phyloP scores from a whole-genome alignment of 805 yeast species.

The Saturnispora zaruensis region DNA sequence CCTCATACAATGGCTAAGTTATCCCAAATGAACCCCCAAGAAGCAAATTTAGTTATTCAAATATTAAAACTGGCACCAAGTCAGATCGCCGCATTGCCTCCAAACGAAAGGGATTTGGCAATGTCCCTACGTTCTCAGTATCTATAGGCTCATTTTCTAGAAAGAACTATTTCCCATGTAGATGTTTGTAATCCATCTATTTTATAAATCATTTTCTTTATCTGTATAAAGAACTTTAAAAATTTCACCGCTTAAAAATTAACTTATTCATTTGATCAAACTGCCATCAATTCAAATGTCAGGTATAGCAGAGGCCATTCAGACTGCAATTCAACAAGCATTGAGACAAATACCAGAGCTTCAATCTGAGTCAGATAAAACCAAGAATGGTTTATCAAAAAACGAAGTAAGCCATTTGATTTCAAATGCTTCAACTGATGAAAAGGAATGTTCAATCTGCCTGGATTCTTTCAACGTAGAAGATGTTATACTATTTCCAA shows the following conservation, averaged over 20 bases:
- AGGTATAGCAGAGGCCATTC: background rate
- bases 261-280: background rate
- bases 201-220: background rate
- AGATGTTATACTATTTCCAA: slow-evolving; percentile 8
- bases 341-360: background rate
- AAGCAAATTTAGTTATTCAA: slow-evolving; percentile 49
- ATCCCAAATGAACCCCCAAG: slow-evolving; percentile 43
- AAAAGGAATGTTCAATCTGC: slow-evolving; percentile 2
- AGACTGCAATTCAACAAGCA: background rate
- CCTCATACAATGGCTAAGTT: slow-evolving; percentile 42
- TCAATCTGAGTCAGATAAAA: background rate
- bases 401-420: background rate
- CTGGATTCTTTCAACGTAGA: slow-evolving; percentile 1
- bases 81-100: slow-evolving; percentile 41
- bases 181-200: background rate
- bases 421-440: background rate
- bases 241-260: background rate
- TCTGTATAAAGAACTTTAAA: slow-evolving; percentile 8
- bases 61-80: slow-evolving; percentile 42
- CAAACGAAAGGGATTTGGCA: slow-evolving; percentile 48
- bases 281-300: background rate
- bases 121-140: slow-evolving; percentile 48
- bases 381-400: background rate
- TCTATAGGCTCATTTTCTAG: slow-evolving; percentile 19
- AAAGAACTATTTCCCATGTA: background rate